These are phyloP conservation scores for Pseudogymnoascus sp. DNA, from an alignment of 2,329 filamentous ascomycete genomes.

Conservation along the genomic window DNA sequence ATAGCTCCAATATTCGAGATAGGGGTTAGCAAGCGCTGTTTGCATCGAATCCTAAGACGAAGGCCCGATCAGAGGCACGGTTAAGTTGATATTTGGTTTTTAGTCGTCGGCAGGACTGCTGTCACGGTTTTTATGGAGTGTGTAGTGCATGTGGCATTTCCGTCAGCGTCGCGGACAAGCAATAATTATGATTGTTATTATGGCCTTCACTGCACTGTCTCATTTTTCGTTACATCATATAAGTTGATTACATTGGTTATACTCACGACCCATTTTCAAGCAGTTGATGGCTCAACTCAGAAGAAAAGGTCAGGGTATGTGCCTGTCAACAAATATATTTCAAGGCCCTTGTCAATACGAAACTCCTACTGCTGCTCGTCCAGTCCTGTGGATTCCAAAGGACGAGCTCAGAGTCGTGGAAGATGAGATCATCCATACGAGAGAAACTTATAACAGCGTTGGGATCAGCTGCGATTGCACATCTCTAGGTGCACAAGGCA, in stretches of 20 bases:
- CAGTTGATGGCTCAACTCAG: background rate
- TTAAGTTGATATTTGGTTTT: no score
- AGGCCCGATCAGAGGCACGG: no score
- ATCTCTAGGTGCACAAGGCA: background rate
- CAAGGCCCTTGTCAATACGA: background rate
- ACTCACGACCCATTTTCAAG: background rate
- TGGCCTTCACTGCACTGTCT: slow-evolving; percentile 10
- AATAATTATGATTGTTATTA: background rate
- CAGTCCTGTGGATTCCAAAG: slow-evolving; percentile 36
- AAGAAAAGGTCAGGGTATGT: background rate
- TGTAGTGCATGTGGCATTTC: no score
- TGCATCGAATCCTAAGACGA: no score
- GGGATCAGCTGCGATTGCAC: background rate
- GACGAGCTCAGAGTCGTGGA: background rate
- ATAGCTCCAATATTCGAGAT: no score
- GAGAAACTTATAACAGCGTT: background rate
- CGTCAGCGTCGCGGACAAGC: no score
- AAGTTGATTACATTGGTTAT: background rate
- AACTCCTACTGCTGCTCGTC: background rate
- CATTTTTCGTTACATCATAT: slow-evolving; percentile 55
- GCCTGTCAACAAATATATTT: background rate
- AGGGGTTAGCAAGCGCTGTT: no score
- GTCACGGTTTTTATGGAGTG: no score
- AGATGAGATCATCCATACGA: background rate
- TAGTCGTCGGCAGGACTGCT: no score